Evolutionary conservation across 2,329 filamentous ascomycete species (phyloP), one percentile per base, ranked within the genome.

Genomic region (Verticillium isaacii): DNA sequence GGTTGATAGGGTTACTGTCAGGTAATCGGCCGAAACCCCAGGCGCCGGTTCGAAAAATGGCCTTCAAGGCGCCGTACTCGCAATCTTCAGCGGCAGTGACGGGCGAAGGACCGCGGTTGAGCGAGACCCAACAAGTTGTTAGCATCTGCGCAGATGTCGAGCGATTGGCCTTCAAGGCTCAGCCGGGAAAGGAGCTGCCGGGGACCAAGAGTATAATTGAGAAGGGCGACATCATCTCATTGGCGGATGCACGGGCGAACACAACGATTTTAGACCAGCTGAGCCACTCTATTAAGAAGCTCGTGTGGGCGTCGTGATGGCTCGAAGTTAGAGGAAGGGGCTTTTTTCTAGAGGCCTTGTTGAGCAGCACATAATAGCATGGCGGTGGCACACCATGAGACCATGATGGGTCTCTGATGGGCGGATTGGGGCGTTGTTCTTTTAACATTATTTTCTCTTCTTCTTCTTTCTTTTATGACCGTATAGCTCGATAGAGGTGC

Each of bases 261-360:
- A 97, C 94, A 0, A 91, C 93, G 0, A 82, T 96, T 68, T 74
- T 98, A 59, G 94, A 97, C 75, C 89, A 94, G 73, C 77, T 96
- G 70, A 92, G 93, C 1, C 93, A 98, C 79, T 90, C 89, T 63
- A 82, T 98, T 69, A 97, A 97, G 85, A 96, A 92, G 80, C 77
- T 98, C 72, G 93, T 99, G 14, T 98, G 95, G 95, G 85, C 84
- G 32, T 52, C 37, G 39, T 52, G 39, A 58, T 50, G 17, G 8
- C 2, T 29, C 7, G 15, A 17, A 34, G n/a, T n/a, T 23, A n/a
- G 25, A 23, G 11, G 36, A 17, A 29, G 6, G 23, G 34, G 19
- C 6, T 36, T 4, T 58, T 45, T 32, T 32, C n/a, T 17, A 12
- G 23, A 15, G 11, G 45, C 45, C 19, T 52, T 14, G 45, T 19